Conservation (phyloP, 371 early-diverging fungal species). For the Apophysomyces variabilis region DNA sequence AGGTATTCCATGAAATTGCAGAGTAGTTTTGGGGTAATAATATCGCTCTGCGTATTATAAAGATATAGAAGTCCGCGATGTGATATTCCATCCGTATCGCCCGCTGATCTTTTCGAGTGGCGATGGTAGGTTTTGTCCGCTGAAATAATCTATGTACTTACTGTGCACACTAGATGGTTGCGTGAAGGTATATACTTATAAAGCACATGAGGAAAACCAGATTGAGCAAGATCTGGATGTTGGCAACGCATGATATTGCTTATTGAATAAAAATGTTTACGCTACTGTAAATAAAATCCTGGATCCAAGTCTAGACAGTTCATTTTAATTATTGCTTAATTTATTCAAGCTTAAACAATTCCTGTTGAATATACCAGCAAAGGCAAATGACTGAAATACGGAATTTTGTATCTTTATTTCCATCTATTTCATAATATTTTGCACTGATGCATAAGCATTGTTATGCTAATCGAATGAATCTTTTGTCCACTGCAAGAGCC, state of each 20-base stretch:
- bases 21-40: not conserved
- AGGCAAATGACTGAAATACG: too few species aligned
- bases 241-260: constrained; percentile 7
- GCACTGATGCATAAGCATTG: too few species aligned
- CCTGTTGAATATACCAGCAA: too few species aligned
- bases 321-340: too few species aligned
- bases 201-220: constrained; percentile 13
- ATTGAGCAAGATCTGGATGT: constrained; percentile 24
- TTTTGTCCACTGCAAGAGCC: too few species aligned
- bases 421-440: too few species aligned
- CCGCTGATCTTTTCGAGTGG: constrained; percentile 81
- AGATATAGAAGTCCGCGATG: constrained; percentile 90
- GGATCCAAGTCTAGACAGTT: too few species aligned
- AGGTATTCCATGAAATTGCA: constrained; percentile 39
- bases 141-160: not conserved
- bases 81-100: constrained; percentile 86
- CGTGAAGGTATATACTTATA: constrained; percentile 48
- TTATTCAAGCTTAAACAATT: too few species aligned
- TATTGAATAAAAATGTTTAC: not conserved
- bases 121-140: constrained; percentile 63
- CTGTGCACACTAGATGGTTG: constrained; percentile 30
- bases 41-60: not conserved
- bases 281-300: not conserved
- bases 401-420: too few species aligned
- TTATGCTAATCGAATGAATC: too few species aligned